Evolutionary conservation across 345 rosid species (phyloP), one percentile per base, ranked within the genome.

Genomic region (Aethionema arabicum): DNA sequence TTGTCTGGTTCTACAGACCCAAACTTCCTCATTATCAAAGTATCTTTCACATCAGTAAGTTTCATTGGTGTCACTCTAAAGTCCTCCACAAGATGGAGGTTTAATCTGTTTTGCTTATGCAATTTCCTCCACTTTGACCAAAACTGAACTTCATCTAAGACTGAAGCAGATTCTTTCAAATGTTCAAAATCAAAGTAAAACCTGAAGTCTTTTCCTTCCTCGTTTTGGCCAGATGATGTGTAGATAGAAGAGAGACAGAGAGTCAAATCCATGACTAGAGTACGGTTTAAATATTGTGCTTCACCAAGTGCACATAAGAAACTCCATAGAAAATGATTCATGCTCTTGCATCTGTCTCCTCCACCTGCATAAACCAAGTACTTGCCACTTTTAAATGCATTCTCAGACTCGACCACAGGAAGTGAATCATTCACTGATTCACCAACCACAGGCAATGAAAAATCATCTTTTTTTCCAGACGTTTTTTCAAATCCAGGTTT

Each of bases 251-350:
- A 83, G 52, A 87, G 69, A 70, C 99, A 93, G 30, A 93, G 67
- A 8, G 80, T 76, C 81, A 93, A 72, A 79, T 93, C 96, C 92
- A 93, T 84, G 35, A 93, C 86, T 76, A 93, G 69, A 2, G 99
- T 85, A 41, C 96, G 72, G 69, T 93, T 93, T 79, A 87, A 67
- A 78, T 87, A 90, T 76, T 83, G 95, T 2, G 97, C 99, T 78
- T 93, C 99, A 21, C 96, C 99, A 30, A 85, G 67, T 32, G 99
- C 91, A 82, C 95, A 90, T 76, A 93, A 80, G 82, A 87, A 90
- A 66, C 97, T 90, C 99, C 97, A 93, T 58, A 90, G 71, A 56
- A 74, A 93, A 77, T 93, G 97, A 69, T 90, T 93, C 96, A 93
- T 90, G 74, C 83, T 87, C 84, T 93, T 87, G 73, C 95, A 93